Evolutionary conservation across 768 basidiomycete species (phyloP).

Genomic region (Rickenella mellea): DNA sequence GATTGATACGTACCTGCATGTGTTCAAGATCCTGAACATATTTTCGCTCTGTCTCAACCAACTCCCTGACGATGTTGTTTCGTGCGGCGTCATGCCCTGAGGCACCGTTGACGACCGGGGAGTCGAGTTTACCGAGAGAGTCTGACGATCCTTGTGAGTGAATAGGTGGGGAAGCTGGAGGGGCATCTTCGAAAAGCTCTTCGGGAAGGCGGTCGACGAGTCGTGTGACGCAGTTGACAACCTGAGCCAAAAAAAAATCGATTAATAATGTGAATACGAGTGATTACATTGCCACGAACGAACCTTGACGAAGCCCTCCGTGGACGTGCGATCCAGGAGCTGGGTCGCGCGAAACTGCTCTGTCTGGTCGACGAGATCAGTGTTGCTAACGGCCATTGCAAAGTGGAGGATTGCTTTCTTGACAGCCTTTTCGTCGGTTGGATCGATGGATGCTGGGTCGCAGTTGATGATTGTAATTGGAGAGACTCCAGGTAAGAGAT

Average conservation of each 20-base stretch:
- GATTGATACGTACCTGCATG: slow-evolving; percentile 66
- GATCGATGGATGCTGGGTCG: slow-evolving; percentile 52
- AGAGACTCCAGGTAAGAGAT: slow-evolving; percentile 45
- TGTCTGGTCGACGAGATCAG: slow-evolving; percentile 53
- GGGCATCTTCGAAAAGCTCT: slow-evolving; percentile 55
- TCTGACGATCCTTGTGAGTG: slow-evolving; percentile 53
- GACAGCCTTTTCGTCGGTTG: slow-evolving; percentile 72
- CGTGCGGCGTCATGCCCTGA: slow-evolving; percentile 59
- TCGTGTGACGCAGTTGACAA: slow-evolving; percentile 80
- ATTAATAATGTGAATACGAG: slow-evolving; percentile 2
- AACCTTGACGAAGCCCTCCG: slow-evolving; percentile 93
- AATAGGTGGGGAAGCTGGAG: slow-evolving; percentile 44
- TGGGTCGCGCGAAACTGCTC: slow-evolving; percentile 89
- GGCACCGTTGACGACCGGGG: slow-evolving; percentile 27
- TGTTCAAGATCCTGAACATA: slow-evolving; percentile 95
- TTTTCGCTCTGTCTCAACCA: slow-evolving; percentile 91
- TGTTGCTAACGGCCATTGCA: slow-evolving; percentile 72
- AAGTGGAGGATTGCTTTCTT: slow-evolving; percentile 89
- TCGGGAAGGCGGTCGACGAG: slow-evolving; percentile 70
- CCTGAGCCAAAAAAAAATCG: slow-evolving; percentile 34
- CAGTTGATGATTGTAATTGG: slow-evolving; percentile 48
- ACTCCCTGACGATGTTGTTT: slow-evolving; percentile 76
- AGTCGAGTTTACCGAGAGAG: slow-evolving; percentile 36
- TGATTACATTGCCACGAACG: slow-evolving; percentile 14
- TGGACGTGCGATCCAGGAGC: slow-evolving; percentile 82